phyloP scores from a whole-genome alignment of 2,329 filamentous ascomycete species.

The Colletotrichum orchidophilum region DNA sequence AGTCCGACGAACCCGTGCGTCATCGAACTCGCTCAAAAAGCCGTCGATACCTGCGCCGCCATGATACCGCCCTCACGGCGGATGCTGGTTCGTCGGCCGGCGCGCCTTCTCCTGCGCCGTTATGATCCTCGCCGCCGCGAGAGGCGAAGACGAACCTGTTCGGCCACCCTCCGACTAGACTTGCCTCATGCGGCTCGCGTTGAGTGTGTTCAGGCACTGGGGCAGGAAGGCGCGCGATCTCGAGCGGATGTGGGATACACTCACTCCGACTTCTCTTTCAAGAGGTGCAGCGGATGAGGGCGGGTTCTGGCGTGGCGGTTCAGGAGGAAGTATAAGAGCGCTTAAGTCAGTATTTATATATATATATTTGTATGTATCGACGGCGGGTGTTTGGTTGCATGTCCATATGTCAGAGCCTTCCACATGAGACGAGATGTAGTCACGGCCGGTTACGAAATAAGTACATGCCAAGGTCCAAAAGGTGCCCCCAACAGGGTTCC shows the following conservation, averaged over 20 bases:
- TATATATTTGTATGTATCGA: too few relatives aligned
- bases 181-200: not conserved
- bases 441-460: too few relatives aligned
- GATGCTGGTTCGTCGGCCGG: constrained; percentile 30
- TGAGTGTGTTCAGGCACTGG: not conserved
- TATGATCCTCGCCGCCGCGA: constrained; percentile 39
- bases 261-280: not conserved
- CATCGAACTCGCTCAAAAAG: constrained; percentile 23
- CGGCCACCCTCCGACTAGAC: not conserved
- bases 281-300: not conserved
- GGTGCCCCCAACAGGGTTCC: too few relatives aligned
- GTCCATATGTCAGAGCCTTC: too few relatives aligned
- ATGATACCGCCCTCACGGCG: constrained; percentile 32
- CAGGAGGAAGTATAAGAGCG: too few relatives aligned
- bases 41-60: constrained; percentile 20
- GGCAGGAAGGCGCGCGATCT: not conserved
- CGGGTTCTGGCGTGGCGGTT: too few relatives aligned
- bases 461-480: too few relatives aligned
- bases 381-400: too few relatives aligned
- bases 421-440: too few relatives aligned
- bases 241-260: not conserved
- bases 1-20: not conserved
- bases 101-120: constrained; percentile 14
- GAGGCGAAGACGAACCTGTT: not conserved
- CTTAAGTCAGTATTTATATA: too few relatives aligned